Base-by-base conservation (phyloP, 129 eudicot genomes). In the Flaveria bidentis region DNA sequence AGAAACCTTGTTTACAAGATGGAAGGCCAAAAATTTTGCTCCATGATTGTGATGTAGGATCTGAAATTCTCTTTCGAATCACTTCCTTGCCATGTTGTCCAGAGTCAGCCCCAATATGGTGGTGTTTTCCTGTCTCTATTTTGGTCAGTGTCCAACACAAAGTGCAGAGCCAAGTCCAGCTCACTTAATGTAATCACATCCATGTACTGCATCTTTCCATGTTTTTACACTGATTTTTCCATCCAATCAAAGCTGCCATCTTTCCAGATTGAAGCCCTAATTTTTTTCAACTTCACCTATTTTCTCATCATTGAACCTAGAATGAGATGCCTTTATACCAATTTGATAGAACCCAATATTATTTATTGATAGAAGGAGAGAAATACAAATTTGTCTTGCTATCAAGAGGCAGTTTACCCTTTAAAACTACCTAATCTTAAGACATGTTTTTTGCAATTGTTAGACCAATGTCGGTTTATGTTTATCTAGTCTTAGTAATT, bases 11-110 rank as follows among this genome's bases (percentile, higher is more conserved):
- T 25, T 60, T 25, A 23, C 66, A 60, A 60, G 36, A 36, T 56
- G 63, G 28, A 56, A 22, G 63, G 63, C 22, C 13, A 56, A 56
- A 56, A 56, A 1, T 10, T 10, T 56, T 25, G 33, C 33, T 28
- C 4, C 33, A n/a, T n/a, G n/a, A n/a, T n/a, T n/a, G n/a, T 25
- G 36, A 60, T 60, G 9, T 23, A 23, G 66, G 66, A 60, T 25
- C 57, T 13, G 39, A 25, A 18, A 6, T 60, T 25, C 15, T 60
- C 13, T 23, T 23, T 23, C 25, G 3, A 22, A 39, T 58, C 14
- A 11, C 66, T 13, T 26, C 33, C 28, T 60, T 60, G 66, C n/a
- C 66, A 60, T 60, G 64, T 22, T 57, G 41, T 60, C 66, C 33
- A 25, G 25, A 60, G 66, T 11, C 39, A 9, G n/a, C n/a, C 66